Evolutionary conservation across 306 rosid species (phyloP).

Genomic region (Macrotyloma uniflorum): DNA sequence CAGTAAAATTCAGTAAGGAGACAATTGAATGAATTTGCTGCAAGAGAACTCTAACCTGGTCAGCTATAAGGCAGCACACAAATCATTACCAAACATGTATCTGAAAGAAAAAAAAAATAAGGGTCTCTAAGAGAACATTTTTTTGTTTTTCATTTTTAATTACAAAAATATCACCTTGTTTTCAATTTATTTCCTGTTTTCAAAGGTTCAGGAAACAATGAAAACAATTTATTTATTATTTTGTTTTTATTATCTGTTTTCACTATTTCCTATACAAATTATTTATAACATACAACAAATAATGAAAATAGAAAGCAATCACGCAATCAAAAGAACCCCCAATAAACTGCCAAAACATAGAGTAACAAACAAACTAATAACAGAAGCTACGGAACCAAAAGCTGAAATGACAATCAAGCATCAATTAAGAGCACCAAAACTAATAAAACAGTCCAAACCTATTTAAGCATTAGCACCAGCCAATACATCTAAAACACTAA

Average conservation of each 20-base stretch:
- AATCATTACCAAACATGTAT: not conserved
- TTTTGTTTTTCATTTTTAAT: not conserved
- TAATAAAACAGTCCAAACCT: not conserved
- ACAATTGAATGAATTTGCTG: constrained; percentile 83
- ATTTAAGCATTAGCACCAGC: no score
- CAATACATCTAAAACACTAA: not conserved
- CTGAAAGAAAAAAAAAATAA: not conserved
- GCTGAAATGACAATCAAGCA: not conserved
- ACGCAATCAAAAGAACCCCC: not conserved
- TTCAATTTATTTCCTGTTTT: not conserved
- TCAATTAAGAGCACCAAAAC: not conserved
- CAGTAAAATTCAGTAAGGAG: constrained; percentile 61
- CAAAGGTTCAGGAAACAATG: not conserved
- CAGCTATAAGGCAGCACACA: not conserved
- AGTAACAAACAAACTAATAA: not conserved
- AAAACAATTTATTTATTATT: no score
- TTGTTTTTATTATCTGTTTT: not conserved
- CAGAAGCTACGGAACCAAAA: no score
- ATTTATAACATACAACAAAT: not conserved
- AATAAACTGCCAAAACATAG: not conserved
- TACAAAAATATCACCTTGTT: not conserved
- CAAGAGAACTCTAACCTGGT: constrained; percentile 25
- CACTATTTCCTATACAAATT: not conserved
- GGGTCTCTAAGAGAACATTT: not conserved
- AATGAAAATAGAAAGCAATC: not conserved